Conservation (phyloP, 2,329 filamentous ascomycete genomes). For the Fusarium kyushuense region DNA sequence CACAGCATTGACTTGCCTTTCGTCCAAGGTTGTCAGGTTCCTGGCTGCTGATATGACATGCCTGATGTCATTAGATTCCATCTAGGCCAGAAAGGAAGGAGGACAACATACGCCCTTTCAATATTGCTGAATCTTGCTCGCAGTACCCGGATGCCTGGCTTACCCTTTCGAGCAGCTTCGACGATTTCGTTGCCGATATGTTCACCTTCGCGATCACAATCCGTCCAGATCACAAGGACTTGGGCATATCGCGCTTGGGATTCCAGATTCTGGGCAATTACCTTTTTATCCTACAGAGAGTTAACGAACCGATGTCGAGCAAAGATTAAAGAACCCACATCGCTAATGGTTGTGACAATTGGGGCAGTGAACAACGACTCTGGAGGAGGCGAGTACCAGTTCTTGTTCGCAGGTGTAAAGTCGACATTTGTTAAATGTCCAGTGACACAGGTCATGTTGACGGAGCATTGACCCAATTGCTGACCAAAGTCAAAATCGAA, state of each 20-base stretch:
- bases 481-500: constrained; percentile 90
- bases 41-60: constrained; percentile 89
- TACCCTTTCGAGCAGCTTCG: constrained; percentile 80
- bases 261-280: constrained; percentile 87
- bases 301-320: constrained; percentile 21
- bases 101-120: constrained; percentile 77
- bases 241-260: constrained; percentile 78
- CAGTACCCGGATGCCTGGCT: constrained; percentile 80
- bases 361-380: constrained; percentile 83
- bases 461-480: constrained; percentile 82
- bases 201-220: constrained; percentile 97
- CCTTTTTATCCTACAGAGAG: constrained; percentile 74
- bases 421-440: constrained; percentile 88
- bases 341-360: constrained; percentile 74
- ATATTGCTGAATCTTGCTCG: constrained; percentile 96
- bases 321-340: constrained; percentile 61
- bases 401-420: constrained; percentile 78
- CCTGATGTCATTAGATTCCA: constrained; percentile 56
- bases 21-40: constrained; percentile 81
- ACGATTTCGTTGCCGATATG: constrained; percentile 95
- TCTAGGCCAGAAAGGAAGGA: not conserved
- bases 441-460: constrained; percentile 93
- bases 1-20: constrained; percentile 88
- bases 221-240: constrained; percentile 95
- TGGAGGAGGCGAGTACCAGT: constrained; percentile 86